phyloP scores from a whole-genome alignment of 371 early-diverging fungal genomes.

The Mortierella sp. region DNA sequence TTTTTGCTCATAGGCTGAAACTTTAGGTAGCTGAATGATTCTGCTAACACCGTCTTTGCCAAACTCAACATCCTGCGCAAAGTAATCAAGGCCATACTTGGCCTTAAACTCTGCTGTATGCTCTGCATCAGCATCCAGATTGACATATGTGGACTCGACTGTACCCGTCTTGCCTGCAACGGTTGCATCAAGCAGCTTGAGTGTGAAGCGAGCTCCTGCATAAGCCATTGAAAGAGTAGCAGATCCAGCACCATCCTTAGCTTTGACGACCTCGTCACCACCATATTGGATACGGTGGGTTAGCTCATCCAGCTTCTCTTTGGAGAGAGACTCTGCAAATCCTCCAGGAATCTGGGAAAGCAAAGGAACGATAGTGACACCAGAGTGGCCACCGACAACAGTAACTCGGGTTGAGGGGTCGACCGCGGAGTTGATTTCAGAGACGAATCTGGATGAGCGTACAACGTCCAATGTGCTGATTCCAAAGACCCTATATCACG shows the following conservation, averaged over 20 bases:
- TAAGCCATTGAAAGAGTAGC: slow-evolving; percentile 94
- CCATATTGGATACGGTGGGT: slow-evolving; percentile 91
- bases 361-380: slow-evolving; percentile 85
- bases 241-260: slow-evolving; percentile 86
- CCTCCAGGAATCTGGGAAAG: slow-evolving; percentile 69
- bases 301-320: slow-evolving; percentile 78
- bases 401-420: slow-evolving; percentile 74
- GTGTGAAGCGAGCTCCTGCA: slow-evolving; percentile 90
- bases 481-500: slow-evolving; percentile 77
- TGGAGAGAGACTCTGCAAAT: slow-evolving; percentile 65
- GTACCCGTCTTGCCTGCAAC: slow-evolving; percentile 72
- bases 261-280: slow-evolving; percentile 97
- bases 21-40: slow-evolving; percentile 75
- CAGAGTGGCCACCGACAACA: slow-evolving; percentile 93
- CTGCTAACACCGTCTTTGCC: slow-evolving; percentile 82
- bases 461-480: slow-evolving; percentile 89
- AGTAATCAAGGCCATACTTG: slow-evolving; percentile 75
- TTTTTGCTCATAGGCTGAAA: slow-evolving; percentile 78
- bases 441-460: slow-evolving; percentile 86
- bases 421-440: slow-evolving; percentile 65
- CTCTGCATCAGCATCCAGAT: slow-evolving; percentile 64
- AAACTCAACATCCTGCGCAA: slow-evolving; percentile 87
- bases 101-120: slow-evolving; percentile 33
- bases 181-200: slow-evolving; percentile 78
- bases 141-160: slow-evolving; percentile 85